Base-by-base conservation (phyloP, 306 rosid species). In the Vigna angularis region DNA sequence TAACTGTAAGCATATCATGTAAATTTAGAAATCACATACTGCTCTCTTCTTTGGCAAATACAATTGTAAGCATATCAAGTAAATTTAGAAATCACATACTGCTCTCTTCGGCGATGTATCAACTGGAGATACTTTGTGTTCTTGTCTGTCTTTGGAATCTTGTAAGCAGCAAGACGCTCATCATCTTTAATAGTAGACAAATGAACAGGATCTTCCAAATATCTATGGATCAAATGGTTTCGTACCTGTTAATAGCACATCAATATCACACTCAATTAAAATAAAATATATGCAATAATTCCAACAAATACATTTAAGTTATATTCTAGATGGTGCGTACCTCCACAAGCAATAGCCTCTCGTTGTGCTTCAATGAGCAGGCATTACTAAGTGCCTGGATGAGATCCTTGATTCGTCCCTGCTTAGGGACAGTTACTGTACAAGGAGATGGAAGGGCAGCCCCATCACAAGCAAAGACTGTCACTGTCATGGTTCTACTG, bases 351-450 rank as follows among this genome's bases (percentile, higher is more conserved):
- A 92, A 70, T 61, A 95, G 87, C 90, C 85, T 92, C 84, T 95
- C 98, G 30, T 79, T 85, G 30, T 86, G 93, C 88, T 91, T 92
- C 91, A 95, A 72, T 68, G 96, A 91, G 89, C 93, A 89, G 66
- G 93, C 87, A 86, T 85, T 89, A 88, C 93, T 88, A 78, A 95
- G 93, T 14, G 92, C 93, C 86, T 92, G 98, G 79, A 92, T 81
- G 81, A 95, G 91, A 89, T 95, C 98, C 85, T 89, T 89, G 88
- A 93, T 91, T 51, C 98, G 92, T 48, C 98, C 98, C 82, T 92
- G 98, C 86, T 95, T 95, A 61, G 98, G 96, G 72, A 92, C 98
- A 52, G 96, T 92, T 44, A 91, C 98, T 62, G 90, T 95, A 70
- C 77, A 91, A 44, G 91, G 59, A 70, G 88, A 88, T 70, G 98